Conservation (phyloP, 2,329 filamentous ascomycete genomes). For the Fusarium camptoceras region DNA sequence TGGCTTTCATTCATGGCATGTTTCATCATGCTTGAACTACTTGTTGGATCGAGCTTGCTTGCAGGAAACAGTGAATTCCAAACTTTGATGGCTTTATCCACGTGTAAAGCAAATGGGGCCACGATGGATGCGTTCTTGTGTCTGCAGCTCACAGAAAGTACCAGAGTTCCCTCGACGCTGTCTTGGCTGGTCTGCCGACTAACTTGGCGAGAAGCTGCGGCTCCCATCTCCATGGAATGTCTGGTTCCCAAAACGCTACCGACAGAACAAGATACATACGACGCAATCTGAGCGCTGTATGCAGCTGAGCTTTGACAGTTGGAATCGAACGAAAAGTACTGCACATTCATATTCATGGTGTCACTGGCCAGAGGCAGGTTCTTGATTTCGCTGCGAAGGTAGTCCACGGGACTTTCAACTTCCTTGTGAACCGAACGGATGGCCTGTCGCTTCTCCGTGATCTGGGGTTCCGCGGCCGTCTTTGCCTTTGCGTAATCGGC, state of each 20-base stretch:
- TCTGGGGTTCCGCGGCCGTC: background rate
- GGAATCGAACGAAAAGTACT: constrained; percentile 21
- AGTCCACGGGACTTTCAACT: constrained; percentile 31
- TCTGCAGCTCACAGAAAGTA: constrained; percentile 22
- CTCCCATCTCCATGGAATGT: background rate
- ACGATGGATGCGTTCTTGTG: constrained; percentile 34
- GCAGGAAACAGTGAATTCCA: constrained; percentile 22
- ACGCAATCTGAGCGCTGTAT: background rate
- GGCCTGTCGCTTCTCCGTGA: background rate
- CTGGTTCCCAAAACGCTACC: background rate
- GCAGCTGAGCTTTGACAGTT: background rate
- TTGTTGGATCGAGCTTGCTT: background rate
- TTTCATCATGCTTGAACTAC: background rate
- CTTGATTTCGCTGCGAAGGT: constrained; percentile 22
- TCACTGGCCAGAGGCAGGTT: constrained; percentile 20
- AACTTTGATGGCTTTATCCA: constrained; percentile 34
- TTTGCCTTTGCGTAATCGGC: background rate
- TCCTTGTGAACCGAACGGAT: background rate
- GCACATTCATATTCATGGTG: constrained; percentile 34
- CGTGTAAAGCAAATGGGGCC: constrained; percentile 21
- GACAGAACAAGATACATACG: background rate
- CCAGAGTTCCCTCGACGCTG: constrained; percentile 17
- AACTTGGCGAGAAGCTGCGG: background rate
- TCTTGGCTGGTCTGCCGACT: background rate
- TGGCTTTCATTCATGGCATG: background rate